Conservation (phyloP, 2,329 filamentous ascomycete genomes). For the Zymoseptoria crescenta region DNA sequence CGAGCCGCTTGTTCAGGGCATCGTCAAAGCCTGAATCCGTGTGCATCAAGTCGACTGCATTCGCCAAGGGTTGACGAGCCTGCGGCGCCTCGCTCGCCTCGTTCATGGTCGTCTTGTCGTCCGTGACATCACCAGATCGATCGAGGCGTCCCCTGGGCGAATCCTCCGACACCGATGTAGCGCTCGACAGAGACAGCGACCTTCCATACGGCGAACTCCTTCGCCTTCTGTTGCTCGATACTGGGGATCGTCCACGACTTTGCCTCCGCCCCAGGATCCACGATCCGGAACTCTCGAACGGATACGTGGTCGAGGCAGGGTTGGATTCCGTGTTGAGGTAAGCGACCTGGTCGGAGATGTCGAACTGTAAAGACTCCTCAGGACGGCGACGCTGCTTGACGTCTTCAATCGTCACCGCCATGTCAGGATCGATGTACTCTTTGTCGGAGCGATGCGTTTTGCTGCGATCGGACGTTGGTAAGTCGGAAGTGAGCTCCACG, state of each 20-base stretch:
- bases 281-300: conserved; percentile 37
- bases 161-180: conserved; percentile 19
- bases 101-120: background rate
- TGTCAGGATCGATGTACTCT: conserved; percentile 41
- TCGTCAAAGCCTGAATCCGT: conserved; percentile 34
- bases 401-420: conserved; percentile 38
- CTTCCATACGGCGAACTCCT: conserved; percentile 30
- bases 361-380: conserved; percentile 7
- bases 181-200: conserved; percentile 23
- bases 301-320: conserved; percentile 37
- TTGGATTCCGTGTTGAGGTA: conserved; percentile 32
- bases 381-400: conserved; percentile 25
- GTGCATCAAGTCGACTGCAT: conserved; percentile 18
- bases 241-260: conserved; percentile 28
- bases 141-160: conserved; percentile 3
- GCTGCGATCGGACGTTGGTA: conserved; percentile 31
- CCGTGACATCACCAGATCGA: background rate
- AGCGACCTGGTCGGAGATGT: conserved; percentile 22
- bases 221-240: conserved; percentile 24
- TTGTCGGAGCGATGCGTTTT: conserved; percentile 35
- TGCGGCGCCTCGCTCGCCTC: background rate
- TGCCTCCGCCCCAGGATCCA: conserved; percentile 34
- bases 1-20: conserved; percentile 43
- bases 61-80: background rate
- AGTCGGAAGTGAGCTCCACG: conserved; percentile 8